phyloP scores from a whole-genome alignment of 2,329 filamentous ascomycete species.

The Fusarium brachygibbosum region DNA sequence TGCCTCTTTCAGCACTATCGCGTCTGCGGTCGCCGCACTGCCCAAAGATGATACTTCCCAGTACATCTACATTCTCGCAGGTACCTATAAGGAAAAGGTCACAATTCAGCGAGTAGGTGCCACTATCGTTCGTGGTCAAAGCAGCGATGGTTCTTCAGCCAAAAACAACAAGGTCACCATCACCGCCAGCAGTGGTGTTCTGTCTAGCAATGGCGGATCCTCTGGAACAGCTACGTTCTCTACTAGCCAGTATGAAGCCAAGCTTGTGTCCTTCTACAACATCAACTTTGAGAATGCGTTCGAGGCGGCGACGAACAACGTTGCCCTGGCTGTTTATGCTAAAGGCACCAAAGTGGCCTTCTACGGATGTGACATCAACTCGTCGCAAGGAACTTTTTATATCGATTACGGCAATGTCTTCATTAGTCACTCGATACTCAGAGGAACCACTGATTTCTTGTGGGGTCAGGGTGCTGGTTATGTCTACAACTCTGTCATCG shows the following conservation, averaged over 20 bases:
- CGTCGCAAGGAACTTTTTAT: constrained; percentile 41
- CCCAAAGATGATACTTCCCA: constrained; percentile 54
- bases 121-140: constrained; percentile 63
- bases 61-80: constrained; percentile 60
- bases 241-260: constrained; percentile 49
- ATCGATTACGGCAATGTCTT: constrained; percentile 44
- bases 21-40: constrained; percentile 51
- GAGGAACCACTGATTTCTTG: constrained; percentile 41
- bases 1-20: constrained; percentile 60
- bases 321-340: constrained; percentile 45
- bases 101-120: constrained; percentile 55
- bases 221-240: constrained; percentile 45
- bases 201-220: constrained; percentile 36
- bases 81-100: constrained; percentile 60
- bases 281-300: constrained; percentile 49
- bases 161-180: constrained; percentile 70
- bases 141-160: constrained; percentile 59
- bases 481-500: constrained; percentile 44
- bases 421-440: constrained; percentile 37
- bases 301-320: constrained; percentile 26
- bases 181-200: constrained; percentile 25
- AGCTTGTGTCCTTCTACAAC: constrained; percentile 50
- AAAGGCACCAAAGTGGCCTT: constrained; percentile 56
- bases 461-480: constrained; percentile 47
- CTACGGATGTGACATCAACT: constrained; percentile 56